A percentile compares a stretch with the other conserved stretches of the same genome.
phyloP scores from a whole-genome alignment of 345 rosid species.

The Salix suchowensis region DNA sequence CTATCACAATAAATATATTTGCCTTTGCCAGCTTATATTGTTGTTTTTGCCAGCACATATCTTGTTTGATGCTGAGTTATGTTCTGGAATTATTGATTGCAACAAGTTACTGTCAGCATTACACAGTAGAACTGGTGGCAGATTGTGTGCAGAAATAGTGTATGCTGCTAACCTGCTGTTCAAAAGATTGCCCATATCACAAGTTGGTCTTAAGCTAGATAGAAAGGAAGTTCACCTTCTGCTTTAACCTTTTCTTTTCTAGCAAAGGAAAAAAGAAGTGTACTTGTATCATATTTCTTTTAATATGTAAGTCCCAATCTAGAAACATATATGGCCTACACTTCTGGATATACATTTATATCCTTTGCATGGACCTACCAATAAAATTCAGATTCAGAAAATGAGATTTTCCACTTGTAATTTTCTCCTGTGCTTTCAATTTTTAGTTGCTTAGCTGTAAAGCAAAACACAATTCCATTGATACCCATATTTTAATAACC shows the following conservation, averaged over 20 bases:
- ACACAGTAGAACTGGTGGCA: too few species aligned
- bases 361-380: constrained; percentile 21
- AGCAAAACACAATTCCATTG: constrained; percentile 16
- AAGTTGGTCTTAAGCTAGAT: background rate
- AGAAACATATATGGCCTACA: background rate
- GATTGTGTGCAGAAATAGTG: too few species aligned
- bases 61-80: too few species aligned
- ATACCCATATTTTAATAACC: constrained; percentile 6
- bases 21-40: background rate
- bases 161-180: too few species aligned
- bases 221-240: background rate
- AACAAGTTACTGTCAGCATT: too few species aligned
- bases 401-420: constrained; percentile 17
- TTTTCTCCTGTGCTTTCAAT: constrained; percentile 13
- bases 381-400: constrained; percentile 22
- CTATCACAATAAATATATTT: background rate
- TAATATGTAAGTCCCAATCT: background rate
- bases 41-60: background rate
- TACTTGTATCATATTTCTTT: background rate
- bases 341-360: constrained; percentile 2
- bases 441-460: constrained; percentile 22
- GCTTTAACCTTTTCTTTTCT: background rate
- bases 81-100: too few species aligned
- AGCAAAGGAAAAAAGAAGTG: background rate
- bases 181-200: too few species aligned